Evolutionary conservation across 75 land plant species (phyloP).

Genomic region (Selaginella moellendorffii): DNA sequence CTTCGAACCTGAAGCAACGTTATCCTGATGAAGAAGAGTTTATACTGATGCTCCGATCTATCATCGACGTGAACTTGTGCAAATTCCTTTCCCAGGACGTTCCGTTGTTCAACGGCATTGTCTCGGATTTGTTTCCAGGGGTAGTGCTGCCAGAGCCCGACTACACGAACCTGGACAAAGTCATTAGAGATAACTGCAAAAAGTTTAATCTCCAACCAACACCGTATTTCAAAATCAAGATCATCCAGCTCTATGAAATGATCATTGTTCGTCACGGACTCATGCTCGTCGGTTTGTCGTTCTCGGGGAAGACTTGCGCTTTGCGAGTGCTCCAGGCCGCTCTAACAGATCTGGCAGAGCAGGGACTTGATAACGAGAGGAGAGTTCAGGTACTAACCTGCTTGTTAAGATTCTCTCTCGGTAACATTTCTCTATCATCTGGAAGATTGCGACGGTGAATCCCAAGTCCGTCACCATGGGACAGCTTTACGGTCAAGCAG

Average conservation of each 20-base stretch:
- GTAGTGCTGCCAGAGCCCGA: slow-evolving; percentile 32
- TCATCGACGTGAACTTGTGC: slow-evolving; percentile 35
- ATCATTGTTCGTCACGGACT: slow-evolving; percentile 34
- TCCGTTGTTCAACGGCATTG: slow-evolving; percentile 32
- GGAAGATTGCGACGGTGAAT: slow-evolving; percentile 27
- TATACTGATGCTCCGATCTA: slow-evolving; percentile 28
- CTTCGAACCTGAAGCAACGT: slow-evolving; percentile 28
- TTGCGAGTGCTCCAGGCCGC: slow-evolving; percentile 25
- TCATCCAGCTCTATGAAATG: slow-evolving; percentile 34
- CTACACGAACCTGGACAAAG: slow-evolving; percentile 25
- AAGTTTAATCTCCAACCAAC: slow-evolving; percentile 24
- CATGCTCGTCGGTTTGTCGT: slow-evolving; percentile 30
- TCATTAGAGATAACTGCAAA: slow-evolving; percentile 21
- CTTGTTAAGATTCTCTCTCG: not conserved
- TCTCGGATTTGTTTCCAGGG: slow-evolving; percentile 31
- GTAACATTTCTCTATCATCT: not conserved
- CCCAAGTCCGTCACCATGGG: slow-evolving; percentile 38
- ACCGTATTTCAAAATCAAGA: slow-evolving; percentile 25
- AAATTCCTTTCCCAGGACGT: slow-evolving; percentile 35
- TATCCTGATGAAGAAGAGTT: slow-evolving; percentile 31
- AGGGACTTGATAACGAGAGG: slow-evolving; percentile 23
- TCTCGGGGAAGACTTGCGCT: slow-evolving; percentile 31
- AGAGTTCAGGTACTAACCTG: slow-evolving; percentile 20
- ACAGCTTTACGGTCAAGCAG: slow-evolving; percentile 29
- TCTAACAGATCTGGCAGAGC: slow-evolving; percentile 24